Evolutionary conservation across 2,329 filamentous ascomycete species (phyloP), one percentile per base, ranked within the genome.

Genomic region (Botrytis byssoidea): DNA sequence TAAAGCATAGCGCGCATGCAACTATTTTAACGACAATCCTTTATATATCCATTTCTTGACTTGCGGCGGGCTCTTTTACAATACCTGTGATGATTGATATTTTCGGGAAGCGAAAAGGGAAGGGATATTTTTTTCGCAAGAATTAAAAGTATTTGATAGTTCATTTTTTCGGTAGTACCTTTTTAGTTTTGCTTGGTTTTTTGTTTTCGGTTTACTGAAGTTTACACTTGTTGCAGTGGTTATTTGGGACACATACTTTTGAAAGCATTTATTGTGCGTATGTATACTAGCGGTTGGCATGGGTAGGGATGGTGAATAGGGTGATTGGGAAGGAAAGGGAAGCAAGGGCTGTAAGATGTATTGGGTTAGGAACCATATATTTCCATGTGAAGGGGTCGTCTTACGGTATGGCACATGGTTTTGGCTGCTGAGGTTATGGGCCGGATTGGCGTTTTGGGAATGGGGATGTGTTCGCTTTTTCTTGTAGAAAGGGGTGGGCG

Each of bases 11-110:
- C 48, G 51, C 61, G 51, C 71, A 59, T 71, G 35, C 69, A 63
- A 69, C 40, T 57, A 37, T 37, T 22, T 48, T 44, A 51, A 44
- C 29, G 71, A 57, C 71, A 7, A 67, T 72, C 71, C 32, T 69
- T 72, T 69, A 72, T 69, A 72, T 72, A 69, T 69, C 40, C 71
- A 72, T 72, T 72, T 72, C 63, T 69, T 73, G 55, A 35, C 55
- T 69, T 42, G 60, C 61, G 51, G 42, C 25, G 25, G 40, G 22
- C 35, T 35, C 25, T 44, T 70, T 63, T 46, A 70, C 29, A 70
- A 60, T 51, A 61, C 51, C 60, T 69, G 29, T 42, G 64, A 44
- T 61, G 64, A 37, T 42, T 73, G 51, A 69, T 68, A 69, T 68
- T 60, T 73, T 46, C 25, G 42, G 25, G 40, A 22, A 51, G 59